Evolutionary conservation across 352 stramenopile species (phyloP), one percentile per base, ranked within the genome.

Genomic region (Globisporangium cystogenes): DNA sequence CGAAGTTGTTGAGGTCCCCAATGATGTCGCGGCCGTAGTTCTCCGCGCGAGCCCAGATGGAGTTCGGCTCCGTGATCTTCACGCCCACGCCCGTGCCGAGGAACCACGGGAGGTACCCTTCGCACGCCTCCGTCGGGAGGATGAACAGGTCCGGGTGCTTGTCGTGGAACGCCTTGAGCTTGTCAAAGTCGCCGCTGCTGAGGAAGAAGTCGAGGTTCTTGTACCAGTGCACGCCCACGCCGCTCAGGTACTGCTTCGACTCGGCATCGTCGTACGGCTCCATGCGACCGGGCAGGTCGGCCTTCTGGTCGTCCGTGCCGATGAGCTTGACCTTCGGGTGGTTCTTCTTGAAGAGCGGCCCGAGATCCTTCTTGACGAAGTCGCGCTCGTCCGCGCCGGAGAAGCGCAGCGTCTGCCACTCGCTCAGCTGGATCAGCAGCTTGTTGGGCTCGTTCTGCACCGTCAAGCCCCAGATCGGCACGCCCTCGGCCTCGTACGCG

Each of bases 151-250:
- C 67, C 14, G 78, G 74, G 53, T 86, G 73, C 15, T 60, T 55
- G 7, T 68, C 48, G 43, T 90, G 72, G 59, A 80, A 86, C 7
- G 60, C 64, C 15, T 62, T 58, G 26, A 90, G 70, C 16, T 67
- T 53, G 18, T 67, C 56, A 36, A 85, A 87, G 54, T 86, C 65
- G n/a, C 72, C 74, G 2, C 59, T 7, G 33, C 33, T 39, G 60
- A 57, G 37, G 37, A 43, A 43, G 24, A 77, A 79, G 37, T 82
- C 73, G 21, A 65, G 48, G 47, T 73, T 55, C 24, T 58, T 67
- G 61, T 92, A 90, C 82, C 86, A 96, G 57, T 96, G 86, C 53
- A 92, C 85, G 3, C 74, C 86, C 42, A 94, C 70, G n/a, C 85
- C 85, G 37, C 72, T 59, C 3, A 95, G 48, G 60, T 91, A 95